Conservation (phyloP, 306 rosid genomes). For the Inga laurina region DNA sequence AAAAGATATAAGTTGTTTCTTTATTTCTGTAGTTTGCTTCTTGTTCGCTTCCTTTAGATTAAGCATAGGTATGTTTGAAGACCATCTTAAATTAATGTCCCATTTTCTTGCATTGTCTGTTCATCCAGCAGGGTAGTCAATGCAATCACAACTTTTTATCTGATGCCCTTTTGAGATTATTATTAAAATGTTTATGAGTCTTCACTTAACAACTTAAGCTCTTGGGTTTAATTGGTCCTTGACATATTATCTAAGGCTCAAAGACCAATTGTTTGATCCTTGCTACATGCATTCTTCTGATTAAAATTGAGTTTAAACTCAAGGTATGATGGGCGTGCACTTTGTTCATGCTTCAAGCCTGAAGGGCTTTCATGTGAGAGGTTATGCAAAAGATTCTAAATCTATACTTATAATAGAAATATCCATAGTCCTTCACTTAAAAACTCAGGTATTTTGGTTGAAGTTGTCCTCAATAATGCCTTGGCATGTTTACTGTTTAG, state of each 20-base stretch:
- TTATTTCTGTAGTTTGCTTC: constrained; percentile 19
- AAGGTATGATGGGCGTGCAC: not conserved
- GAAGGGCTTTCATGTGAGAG: not conserved
- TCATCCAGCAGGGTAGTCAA: constrained; percentile 18
- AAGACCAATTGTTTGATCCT: not conserved
- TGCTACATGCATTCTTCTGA: no score
- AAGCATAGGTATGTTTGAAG: constrained; percentile 13
- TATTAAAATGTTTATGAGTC: not conserved
- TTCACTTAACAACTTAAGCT: not conserved
- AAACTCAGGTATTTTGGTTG: not conserved
- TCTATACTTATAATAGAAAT: not conserved
- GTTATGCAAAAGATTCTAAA: not conserved
- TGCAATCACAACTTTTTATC: constrained; percentile 23
- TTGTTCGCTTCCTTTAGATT: constrained; percentile 11
- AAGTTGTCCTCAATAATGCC: not conserved
- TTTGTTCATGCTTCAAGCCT: not conserved
- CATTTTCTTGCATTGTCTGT: constrained; percentile 24
- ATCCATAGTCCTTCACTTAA: not conserved
- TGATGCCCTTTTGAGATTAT: constrained; percentile 1
- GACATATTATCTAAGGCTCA: not conserved
- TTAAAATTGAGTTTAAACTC: not conserved
- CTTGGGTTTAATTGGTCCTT: not conserved
- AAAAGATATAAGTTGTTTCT: constrained; percentile 10
- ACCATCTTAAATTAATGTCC: not conserved
- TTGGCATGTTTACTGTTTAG: not conserved